Conservation (phyloP, 768 basidiomycete species). For the Tylopilus balloui region DNA sequence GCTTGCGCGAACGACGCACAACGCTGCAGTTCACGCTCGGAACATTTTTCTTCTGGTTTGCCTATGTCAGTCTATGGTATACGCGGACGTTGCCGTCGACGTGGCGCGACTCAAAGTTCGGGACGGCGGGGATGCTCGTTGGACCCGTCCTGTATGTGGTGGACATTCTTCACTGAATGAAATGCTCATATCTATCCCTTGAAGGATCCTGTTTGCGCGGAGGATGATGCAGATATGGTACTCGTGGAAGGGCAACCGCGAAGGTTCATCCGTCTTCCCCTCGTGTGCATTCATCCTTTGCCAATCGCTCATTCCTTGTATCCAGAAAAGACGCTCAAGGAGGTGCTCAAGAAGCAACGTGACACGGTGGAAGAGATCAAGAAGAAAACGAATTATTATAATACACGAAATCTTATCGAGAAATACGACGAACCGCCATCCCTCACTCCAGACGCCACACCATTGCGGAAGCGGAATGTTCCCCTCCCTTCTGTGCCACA, state of each 20-base stretch:
- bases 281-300: background rate
- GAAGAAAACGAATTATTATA: conserved; percentile 95
- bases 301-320: background rate
- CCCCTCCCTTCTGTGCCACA: conserved; percentile 27
- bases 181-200: background rate
- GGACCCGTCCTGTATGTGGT: conserved; percentile 75
- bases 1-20: conserved; percentile 77
- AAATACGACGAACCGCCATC: conserved; percentile 70
- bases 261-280: conserved; percentile 46
- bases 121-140: conserved; percentile 50
- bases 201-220: conserved; percentile 69
- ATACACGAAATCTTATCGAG: conserved; percentile 84
- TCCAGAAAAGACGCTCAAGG: conserved; percentile 75
- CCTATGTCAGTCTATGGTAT: conserved; percentile 75
- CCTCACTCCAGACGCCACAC: conserved; percentile 28
- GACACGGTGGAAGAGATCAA: conserved; percentile 93
- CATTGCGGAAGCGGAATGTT: conserved; percentile 41
- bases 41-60: conserved; percentile 67
- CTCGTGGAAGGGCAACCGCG: conserved; percentile 68
- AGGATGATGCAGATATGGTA: conserved; percentile 85
- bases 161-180: background rate
- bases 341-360: conserved; percentile 72
- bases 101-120: conserved; percentile 27
- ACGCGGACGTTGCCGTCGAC: conserved; percentile 46
- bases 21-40: conserved; percentile 76